Evolutionary conservation across 441 rosid species (phyloP).

Genomic region (Bruguiera hainesii): DNA sequence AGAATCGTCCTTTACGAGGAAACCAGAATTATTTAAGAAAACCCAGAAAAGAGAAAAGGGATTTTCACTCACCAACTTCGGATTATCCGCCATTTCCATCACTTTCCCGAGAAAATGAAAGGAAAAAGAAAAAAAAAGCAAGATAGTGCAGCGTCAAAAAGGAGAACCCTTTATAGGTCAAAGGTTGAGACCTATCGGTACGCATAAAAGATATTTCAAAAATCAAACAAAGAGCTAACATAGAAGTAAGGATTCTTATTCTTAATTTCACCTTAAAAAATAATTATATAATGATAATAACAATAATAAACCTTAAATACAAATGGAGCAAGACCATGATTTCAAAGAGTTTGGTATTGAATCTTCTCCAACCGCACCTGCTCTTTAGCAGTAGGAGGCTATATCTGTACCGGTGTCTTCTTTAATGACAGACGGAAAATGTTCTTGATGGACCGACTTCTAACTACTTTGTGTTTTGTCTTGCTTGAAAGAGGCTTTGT

Average conservation of each 20-base stretch:
- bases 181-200: background rate
- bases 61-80: constrained; percentile 42
- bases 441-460: constrained; percentile 12
- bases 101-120: constrained; percentile 21
- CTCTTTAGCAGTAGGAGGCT: background rate
- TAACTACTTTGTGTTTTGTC: constrained; percentile 15
- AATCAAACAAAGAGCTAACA: too few species aligned
- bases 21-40: background rate
- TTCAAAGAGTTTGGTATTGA: background rate
- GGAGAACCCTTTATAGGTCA: constrained; percentile 23
- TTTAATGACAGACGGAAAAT: background rate
- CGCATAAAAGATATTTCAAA: too few species aligned
- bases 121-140: background rate
- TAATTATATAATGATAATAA: background rate
- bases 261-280: background rate
- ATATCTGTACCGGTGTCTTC: background rate
- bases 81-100: constrained; percentile 40
- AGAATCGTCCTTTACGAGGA: background rate
- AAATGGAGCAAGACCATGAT: background rate
- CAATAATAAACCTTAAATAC: constrained; percentile 7
- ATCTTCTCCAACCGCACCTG: constrained; percentile 3
- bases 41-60: constrained; percentile 9
- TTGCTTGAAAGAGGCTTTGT: background rate
- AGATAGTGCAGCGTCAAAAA: constrained; percentile 3
- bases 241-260: too few species aligned